Evolutionary conservation across 1,284 basidiomycete species (phyloP).

Genomic region (Irpex lacteus): DNA sequence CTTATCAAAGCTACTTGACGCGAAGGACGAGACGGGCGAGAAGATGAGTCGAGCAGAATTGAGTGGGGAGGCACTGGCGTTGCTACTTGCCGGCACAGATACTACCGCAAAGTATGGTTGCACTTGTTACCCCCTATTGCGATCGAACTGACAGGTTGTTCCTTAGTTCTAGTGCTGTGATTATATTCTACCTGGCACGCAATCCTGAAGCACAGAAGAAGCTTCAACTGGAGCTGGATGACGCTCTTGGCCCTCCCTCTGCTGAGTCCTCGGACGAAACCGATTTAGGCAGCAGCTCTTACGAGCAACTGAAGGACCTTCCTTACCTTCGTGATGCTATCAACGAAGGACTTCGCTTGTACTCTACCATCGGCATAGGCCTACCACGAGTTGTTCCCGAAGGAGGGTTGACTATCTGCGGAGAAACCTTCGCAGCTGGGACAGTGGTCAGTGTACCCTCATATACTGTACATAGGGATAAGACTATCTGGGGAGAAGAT

Average conservation of each 20-base stretch:
- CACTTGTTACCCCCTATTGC: not conserved
- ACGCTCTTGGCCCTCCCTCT: slow-evolving; percentile 11
- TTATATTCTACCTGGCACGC: slow-evolving; percentile 19
- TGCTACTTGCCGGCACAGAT: slow-evolving; percentile 73
- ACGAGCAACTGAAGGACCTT: slow-evolving; percentile 21
- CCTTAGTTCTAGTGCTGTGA: slow-evolving; percentile 19
- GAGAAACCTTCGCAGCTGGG: slow-evolving; percentile 19
- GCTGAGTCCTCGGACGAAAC: slow-evolving; percentile 16
- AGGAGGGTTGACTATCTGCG: slow-evolving; percentile 19
- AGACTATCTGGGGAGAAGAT: slow-evolving; percentile 38
- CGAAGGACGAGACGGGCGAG: slow-evolving; percentile 25
- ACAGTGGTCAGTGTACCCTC: slow-evolving; percentile 26
- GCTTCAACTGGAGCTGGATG: slow-evolving; percentile 22
- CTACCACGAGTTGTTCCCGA: slow-evolving; percentile 24
- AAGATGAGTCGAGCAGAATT: slow-evolving; percentile 73
- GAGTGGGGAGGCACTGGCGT: slow-evolving; percentile 76
- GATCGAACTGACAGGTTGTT: not conserved
- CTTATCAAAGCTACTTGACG: slow-evolving; percentile 14
- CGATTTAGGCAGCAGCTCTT: slow-evolving; percentile 8
- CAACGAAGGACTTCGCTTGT: slow-evolving; percentile 24
- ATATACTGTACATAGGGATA: slow-evolving; percentile 35
- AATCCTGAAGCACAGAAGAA: slow-evolving; percentile 19
- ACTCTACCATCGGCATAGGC: slow-evolving; percentile 21
- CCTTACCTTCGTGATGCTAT: slow-evolving; percentile 26
- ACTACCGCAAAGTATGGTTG: slow-evolving; percentile 14